phyloP scores from a whole-genome alignment of 257 asterid species.

The Solanum phureja region DNA sequence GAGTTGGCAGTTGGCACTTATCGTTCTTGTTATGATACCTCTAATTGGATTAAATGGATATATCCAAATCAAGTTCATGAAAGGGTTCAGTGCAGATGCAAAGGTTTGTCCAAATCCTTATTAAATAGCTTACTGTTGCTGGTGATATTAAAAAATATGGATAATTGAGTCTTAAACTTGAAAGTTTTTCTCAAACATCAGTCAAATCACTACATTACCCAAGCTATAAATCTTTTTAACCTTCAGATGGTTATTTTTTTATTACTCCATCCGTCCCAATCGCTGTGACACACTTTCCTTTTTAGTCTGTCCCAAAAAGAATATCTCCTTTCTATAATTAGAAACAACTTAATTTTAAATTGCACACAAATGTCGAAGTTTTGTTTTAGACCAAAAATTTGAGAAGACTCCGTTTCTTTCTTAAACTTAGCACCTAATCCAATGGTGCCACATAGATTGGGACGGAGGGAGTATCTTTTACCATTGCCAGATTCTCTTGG shows the following conservation, averaged over 20 bases:
- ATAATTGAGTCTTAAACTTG: background rate
- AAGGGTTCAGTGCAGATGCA: slow-evolving; percentile 73
- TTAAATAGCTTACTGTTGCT: background rate
- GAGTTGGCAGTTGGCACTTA: slow-evolving; percentile 68
- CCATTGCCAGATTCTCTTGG: background rate
- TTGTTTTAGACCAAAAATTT: background rate
- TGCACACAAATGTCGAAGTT: background rate
- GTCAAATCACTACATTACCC: background rate
- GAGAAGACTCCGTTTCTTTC: background rate
- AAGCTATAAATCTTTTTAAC: background rate
- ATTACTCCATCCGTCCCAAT: background rate
- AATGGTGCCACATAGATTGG: background rate
- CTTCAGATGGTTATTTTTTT: background rate
- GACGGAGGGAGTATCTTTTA: background rate
- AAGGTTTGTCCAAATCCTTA: slow-evolving; percentile 27
- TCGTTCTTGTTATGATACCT: slow-evolving; percentile 57
- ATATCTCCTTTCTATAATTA: background rate
- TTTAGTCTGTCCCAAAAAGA: background rate
- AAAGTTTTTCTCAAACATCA: background rate
- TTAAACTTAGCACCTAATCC: background rate
- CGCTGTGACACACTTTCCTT: background rate
- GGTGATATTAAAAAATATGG: background rate
- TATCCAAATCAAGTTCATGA: slow-evolving; percentile 56
- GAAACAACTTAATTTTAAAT: background rate
- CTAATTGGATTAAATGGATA: slow-evolving; percentile 56